Evolutionary conservation across 2,329 filamentous ascomycete species (phyloP), one percentile per base, ranked within the genome.

Genomic region (Mollisiaceae sp.): DNA sequence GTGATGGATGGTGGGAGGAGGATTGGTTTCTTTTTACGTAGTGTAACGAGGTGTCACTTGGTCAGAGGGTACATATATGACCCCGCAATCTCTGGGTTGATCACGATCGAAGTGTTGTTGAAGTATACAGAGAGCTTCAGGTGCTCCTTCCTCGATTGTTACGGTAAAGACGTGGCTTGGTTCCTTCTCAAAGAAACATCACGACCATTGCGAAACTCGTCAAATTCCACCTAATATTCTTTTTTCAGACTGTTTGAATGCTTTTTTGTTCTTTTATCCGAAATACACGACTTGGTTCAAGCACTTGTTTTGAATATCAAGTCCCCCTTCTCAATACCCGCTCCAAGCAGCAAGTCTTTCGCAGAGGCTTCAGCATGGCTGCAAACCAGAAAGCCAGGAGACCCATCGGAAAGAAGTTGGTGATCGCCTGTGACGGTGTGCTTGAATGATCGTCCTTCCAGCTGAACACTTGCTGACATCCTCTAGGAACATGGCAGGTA

Each of bases 381-480:
- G 54, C 64, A 41, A 54, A 39, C 11, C 39, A 35, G 22, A 24
- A 47, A n/a, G n/a, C 62, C 27, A 41, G 36, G n/a, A 66, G 69
- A 43, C 52, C 59, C 0, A 38, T 67, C 18, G 69, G 67, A 11
- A 71, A 67, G 65, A 71, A 69, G 61, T 52, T 67, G 52, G 61
- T 72, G 1, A 57, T 72, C 65, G 69, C 63, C 36, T 71, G 70
- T 59, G 70, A 72, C 65, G 70, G 70, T 72, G n/a, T 32, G 66
- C 65, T n/a, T 41, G 22, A 27, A 35, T 41, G 27, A 38, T 50
- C 56, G 20, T 43, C 18, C 43, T 32, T 45, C 38, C 39, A 24
- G 32, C 8, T 41, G 18, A 38, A 11, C 20, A 36, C 24, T 59
- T 8, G 22, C 55, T 63, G 27, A 62, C 18, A 35, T 2, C 24